phyloP scores from a whole-genome alignment of 2,329 filamentous ascomycete species.

The Colletotrichum kahawae region DNA sequence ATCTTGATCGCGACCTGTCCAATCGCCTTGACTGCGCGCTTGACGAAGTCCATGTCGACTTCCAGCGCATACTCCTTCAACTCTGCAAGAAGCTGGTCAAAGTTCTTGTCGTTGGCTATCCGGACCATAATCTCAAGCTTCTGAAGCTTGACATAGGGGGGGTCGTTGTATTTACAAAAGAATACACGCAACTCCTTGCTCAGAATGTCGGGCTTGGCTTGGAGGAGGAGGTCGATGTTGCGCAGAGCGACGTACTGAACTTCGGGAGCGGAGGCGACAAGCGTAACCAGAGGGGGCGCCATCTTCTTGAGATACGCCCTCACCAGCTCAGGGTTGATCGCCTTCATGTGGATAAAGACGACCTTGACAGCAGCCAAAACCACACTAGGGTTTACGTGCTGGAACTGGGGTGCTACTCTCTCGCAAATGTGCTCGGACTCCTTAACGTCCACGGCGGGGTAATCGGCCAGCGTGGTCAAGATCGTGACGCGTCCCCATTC shows the following conservation, averaged over 20 bases:
- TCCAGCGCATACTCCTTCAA: conserved; percentile 97
- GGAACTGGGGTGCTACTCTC: conserved; percentile 93
- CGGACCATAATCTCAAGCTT: conserved; percentile 99
- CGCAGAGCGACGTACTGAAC: conserved; percentile 96
- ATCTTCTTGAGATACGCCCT: conserved; percentile 96
- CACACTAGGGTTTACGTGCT: conserved; percentile 97
- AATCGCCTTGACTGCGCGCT: conserved; percentile 92
- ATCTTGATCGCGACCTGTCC: conserved; percentile 99
- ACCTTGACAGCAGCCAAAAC: conserved; percentile 97
- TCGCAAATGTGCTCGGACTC: conserved; percentile 99
- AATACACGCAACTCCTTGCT: conserved; percentile 98
- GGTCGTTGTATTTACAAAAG: conserved; percentile 99
- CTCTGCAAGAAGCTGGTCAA: conserved; percentile 91
- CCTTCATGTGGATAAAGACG: conserved; percentile 95
- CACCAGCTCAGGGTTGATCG: conserved; percentile 77
- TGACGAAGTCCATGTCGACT: conserved; percentile 99
- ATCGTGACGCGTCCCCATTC: conserved; percentile 98
- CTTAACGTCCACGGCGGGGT: conserved; percentile 85
- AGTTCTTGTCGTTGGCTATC: conserved; percentile 97
- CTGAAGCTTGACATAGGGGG: conserved; percentile 94
- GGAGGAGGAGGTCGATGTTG: conserved; percentile 94
- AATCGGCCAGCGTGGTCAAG: conserved; percentile 86
- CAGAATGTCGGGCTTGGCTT: conserved; percentile 94
- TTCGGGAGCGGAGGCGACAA: conserved; percentile 94
- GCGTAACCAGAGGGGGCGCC: conserved; percentile 91